These are phyloP conservation scores for Chaetomium tenue DNA, from an alignment of 495 filamentous ascomycete genomes.

Conservation along the genomic window DNA sequence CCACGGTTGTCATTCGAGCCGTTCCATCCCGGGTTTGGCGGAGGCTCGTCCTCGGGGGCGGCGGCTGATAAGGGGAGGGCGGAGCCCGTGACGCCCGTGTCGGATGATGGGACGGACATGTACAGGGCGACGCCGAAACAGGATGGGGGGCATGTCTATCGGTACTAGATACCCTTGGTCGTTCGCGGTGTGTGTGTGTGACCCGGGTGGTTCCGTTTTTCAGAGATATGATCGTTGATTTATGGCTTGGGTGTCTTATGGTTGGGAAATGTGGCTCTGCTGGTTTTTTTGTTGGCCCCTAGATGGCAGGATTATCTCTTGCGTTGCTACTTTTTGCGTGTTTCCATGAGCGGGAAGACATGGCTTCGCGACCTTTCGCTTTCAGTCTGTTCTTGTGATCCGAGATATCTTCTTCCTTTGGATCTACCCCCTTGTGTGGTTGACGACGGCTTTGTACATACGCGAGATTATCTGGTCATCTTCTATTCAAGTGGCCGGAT, in stretches of 20 bases:
- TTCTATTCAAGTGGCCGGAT: not conserved
- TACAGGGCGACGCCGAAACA: conserved; percentile 32
- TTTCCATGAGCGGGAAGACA: not conserved
- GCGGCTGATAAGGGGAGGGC: conserved; percentile 6
- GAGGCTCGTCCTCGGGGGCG: conserved; percentile 1
- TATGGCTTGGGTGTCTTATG: not conserved
- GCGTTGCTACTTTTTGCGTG: not conserved
- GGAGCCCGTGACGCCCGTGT: conserved; percentile 32
- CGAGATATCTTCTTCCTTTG: not conserved
- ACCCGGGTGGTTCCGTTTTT: not conserved
- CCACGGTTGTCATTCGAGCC: conserved; percentile 46
- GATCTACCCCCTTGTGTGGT: not conserved
- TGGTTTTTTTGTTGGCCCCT: not conserved
- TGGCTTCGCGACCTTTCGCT: not conserved
- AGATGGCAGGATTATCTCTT: not conserved
- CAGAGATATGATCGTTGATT: not conserved
- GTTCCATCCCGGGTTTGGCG: conserved; percentile 52
- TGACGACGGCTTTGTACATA: not conserved
- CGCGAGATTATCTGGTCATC: not conserved
- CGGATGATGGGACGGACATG: conserved; percentile 24
- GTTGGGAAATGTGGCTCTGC: not conserved
- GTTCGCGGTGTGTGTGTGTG: not conserved
- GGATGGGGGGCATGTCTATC: conserved; percentile 38
- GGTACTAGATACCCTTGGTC: conserved; percentile 32
- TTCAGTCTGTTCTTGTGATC: not conserved